Percentiles rank a stretch among this genome's conserved stretches.
Evolutionary conservation across 2,329 filamentous ascomycete genomes (phyloP).

Genomic region (Diaporthe humulicola): DNA sequence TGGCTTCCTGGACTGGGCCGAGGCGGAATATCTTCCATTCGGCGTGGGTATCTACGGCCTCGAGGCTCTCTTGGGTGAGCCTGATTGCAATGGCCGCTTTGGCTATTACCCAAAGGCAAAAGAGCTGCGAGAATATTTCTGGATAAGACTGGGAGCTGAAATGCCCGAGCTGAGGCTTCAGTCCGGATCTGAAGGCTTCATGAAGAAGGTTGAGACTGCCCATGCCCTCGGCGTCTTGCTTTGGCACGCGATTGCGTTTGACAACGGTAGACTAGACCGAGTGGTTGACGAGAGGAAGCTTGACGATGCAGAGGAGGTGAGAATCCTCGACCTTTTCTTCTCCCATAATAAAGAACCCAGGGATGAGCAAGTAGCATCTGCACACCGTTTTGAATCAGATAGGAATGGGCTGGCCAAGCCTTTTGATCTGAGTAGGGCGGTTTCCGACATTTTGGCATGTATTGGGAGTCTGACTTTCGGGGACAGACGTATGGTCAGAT

Average conservation of each 20-base stretch:
- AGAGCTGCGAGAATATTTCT: conserved; percentile 63
- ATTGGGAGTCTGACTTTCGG: neutral
- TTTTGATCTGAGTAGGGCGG: neutral
- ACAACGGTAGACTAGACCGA: conserved; percentile 70
- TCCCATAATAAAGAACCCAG: neutral
- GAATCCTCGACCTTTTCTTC: conserved; percentile 58
- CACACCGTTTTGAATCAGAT: too few relatives aligned
- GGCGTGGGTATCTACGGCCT: conserved; percentile 72
- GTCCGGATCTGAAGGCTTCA: conserved; percentile 16
- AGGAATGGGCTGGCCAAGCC: neutral
- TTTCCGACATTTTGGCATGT: neutral
- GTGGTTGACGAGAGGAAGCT: conserved; percentile 62
- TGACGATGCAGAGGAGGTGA: conserved; percentile 65
- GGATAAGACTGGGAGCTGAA: conserved; percentile 54
- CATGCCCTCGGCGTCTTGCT: conserved; percentile 68
- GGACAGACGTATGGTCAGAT: neutral
- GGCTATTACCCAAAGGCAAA: conserved; percentile 59
- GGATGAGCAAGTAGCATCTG: neutral
- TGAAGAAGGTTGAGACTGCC: conserved; percentile 55
- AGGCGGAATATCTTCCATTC: conserved; percentile 72
- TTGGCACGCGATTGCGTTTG: conserved; percentile 75
- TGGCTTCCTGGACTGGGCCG: conserved; percentile 75
- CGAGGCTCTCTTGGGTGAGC: conserved; percentile 68
- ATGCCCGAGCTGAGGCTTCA: conserved; percentile 50
- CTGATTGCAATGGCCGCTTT: conserved; percentile 52